These are phyloP conservation scores for Daldinia sp. DNA, from an alignment of 2,329 filamentous ascomycete genomes.

Conservation along the genomic window DNA sequence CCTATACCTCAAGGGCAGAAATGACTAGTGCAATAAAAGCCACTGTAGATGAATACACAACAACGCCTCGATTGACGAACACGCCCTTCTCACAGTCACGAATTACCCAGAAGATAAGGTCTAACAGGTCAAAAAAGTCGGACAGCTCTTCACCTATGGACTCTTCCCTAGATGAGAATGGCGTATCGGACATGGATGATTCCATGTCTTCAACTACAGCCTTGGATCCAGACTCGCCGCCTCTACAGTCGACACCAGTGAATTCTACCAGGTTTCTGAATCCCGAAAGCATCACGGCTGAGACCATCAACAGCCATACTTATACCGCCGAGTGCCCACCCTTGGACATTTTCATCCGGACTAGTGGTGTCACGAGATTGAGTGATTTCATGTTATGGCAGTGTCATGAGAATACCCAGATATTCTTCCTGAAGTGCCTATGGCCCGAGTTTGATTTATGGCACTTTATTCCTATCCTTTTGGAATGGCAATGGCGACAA, in stretches of 20 bases:
- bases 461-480: slow-evolving; percentile 89
- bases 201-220: slow-evolving; percentile 72
- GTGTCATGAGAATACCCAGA: slow-evolving; percentile 90
- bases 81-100: slow-evolving; percentile 88
- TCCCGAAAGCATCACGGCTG: slow-evolving; percentile 86
- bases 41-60: slow-evolving; percentile 88
- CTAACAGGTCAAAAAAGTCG: slow-evolving; percentile 67
- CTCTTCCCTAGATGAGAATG: slow-evolving; percentile 60
- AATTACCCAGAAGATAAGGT: slow-evolving; percentile 87
- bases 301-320: slow-evolving; percentile 86
- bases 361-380: slow-evolving; percentile 89
- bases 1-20: slow-evolving; percentile 95
- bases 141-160: slow-evolving; percentile 64
- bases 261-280: slow-evolving; percentile 67
- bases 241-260: slow-evolving; percentile 53
- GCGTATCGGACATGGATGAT: slow-evolving; percentile 63
- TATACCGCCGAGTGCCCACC: slow-evolving; percentile 89
- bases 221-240: slow-evolving; percentile 65
- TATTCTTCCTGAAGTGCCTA: slow-evolving; percentile 90
- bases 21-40: slow-evolving; percentile 90
- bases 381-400: slow-evolving; percentile 99
- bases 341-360: slow-evolving; percentile 89
- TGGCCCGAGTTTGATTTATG: slow-evolving; percentile 98
- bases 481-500: slow-evolving; percentile 85
- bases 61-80: slow-evolving; percentile 72